These are phyloP conservation scores for Auxenochlorella protothecoides DNA, from an alignment of 139 green algal genomes.

Conservation along the genomic window DNA sequence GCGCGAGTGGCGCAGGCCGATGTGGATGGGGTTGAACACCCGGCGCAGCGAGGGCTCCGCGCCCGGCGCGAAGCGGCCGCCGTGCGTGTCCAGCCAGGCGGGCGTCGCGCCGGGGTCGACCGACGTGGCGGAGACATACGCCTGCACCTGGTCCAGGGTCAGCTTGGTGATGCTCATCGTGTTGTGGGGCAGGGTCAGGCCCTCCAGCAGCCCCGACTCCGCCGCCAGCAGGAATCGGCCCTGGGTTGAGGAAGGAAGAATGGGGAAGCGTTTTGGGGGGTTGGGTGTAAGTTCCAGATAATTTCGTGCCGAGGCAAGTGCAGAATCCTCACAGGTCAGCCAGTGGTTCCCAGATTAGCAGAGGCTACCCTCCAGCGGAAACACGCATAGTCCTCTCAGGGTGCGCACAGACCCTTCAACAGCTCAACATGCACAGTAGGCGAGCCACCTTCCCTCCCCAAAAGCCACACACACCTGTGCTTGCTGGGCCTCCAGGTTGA, in stretches of 20 bases:
- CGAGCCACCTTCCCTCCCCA: too few relatives aligned
- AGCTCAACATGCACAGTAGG: neutral
- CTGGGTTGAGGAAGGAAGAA: neutral
- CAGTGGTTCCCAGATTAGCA: too few relatives aligned
- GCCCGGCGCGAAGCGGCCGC: neutral
- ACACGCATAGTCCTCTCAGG: too few relatives aligned
- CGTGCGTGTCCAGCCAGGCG: constrained; percentile 21
- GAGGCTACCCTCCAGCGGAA: too few relatives aligned
- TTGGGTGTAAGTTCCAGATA: too few relatives aligned
- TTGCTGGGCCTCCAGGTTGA: constrained; percentile 15
- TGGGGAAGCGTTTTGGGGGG: neutral
- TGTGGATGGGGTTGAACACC: constrained; percentile 37
- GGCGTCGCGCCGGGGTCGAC: constrained; percentile 26
- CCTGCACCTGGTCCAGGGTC: constrained; percentile 31
- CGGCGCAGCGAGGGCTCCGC: constrained; percentile 1
- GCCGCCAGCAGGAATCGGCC: constrained; percentile 53
- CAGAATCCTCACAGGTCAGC: neutral
- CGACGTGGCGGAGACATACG: constrained; percentile 24
- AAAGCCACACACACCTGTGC: neutral
- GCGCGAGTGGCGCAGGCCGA: constrained; percentile 35
- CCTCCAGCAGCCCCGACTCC: constrained; percentile 34
- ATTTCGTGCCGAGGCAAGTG: neutral
- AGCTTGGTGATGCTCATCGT: constrained; percentile 28
- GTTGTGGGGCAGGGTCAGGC: constrained; percentile 11
- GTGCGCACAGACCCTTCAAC: too few relatives aligned